Evolutionary conservation across 768 basidiomycete genomes (phyloP).

Genomic region (Leccinum longicurvipes): DNA sequence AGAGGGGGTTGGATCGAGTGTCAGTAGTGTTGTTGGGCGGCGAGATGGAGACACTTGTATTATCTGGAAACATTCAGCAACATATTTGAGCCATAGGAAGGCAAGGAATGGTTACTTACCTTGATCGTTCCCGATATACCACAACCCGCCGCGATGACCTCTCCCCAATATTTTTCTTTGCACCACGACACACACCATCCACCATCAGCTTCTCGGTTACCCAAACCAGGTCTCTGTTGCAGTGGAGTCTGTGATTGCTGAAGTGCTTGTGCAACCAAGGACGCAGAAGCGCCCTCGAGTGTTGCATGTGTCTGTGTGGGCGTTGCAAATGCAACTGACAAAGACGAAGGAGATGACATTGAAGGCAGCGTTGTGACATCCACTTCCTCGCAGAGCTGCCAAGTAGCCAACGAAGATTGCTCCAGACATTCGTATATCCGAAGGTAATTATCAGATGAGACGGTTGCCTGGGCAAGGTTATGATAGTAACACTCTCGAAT

Average conservation of each 20-base stretch:
- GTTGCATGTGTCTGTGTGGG: conserved; percentile 62
- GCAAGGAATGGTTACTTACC: conserved; percentile 38
- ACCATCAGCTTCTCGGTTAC: conserved; percentile 79
- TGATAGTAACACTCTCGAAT: not conserved
- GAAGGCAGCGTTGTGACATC: conserved; percentile 60
- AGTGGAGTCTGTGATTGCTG: conserved; percentile 45
- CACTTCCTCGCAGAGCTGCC: conserved; percentile 75
- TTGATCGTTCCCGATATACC: conserved; percentile 76
- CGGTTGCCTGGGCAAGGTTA: conserved; percentile 59
- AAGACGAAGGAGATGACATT: conserved; percentile 38
- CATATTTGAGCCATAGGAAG: not conserved
- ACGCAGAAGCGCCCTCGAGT: conserved; percentile 53
- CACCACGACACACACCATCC: conserved; percentile 97
- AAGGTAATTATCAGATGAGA: conserved; percentile 83
- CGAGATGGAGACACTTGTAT: conserved; percentile 70
- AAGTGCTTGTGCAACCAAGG: conserved; percentile 61
- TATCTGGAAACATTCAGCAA: conserved; percentile 43
- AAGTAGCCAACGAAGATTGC: conserved; percentile 62
- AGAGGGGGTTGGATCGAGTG: conserved; percentile 44
- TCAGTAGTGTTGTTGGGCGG: conserved; percentile 63
- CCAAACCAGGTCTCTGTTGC: conserved; percentile 42
- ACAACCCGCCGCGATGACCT: conserved; percentile 73
- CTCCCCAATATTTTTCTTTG: conserved; percentile 94
- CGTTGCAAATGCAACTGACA: conserved; percentile 63
- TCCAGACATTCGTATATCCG: conserved; percentile 91